A percentile compares a stretch with the other conserved stretches of the same genome.
Conservation (phyloP, 83 land plant species). For the Picea engelmannii region DNA sequence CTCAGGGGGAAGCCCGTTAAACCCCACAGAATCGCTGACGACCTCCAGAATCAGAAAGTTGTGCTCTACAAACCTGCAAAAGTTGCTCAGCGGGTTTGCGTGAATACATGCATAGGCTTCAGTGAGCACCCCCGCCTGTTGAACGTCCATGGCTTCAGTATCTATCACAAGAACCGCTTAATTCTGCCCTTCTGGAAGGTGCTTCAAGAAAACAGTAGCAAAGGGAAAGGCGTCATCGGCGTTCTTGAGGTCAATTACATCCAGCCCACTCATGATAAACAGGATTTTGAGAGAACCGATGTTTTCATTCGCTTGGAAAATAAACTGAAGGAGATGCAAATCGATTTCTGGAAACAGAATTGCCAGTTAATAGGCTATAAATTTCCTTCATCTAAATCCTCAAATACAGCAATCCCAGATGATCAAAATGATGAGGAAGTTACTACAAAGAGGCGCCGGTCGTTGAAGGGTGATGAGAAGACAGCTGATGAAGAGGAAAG, state of each 20-base stretch:
- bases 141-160: conserved; percentile 45
- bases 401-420: too few species aligned
- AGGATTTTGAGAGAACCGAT: conserved; percentile 76
- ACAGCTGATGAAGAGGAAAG: too few species aligned
- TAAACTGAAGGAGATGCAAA: conserved; percentile 71
- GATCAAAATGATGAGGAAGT: too few species aligned
- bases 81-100: conserved; percentile 27
- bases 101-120: conserved; percentile 35
- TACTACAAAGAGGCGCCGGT: too few species aligned
- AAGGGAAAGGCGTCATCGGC: conserved; percentile 45
- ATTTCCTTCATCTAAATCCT: too few species aligned
- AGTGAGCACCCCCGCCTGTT: conserved; percentile 41
- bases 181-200: conserved; percentile 52
- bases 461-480: too few species aligned
- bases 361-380: too few species aligned
- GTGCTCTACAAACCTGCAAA: conserved; percentile 27
- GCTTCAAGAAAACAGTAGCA: conserved; percentile 32
- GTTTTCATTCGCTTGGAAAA: conserved; percentile 61
- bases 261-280: conserved; percentile 84
- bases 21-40: conserved; percentile 29
- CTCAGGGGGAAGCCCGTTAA: conserved; percentile 30
- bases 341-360: conserved; percentile 61
- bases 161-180: conserved; percentile 51
- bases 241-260: conserved; percentile 77
- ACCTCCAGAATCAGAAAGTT: conserved; percentile 19